Conservation (phyloP, 768 basidiomycete genomes). For the Leccinum rimulosum region DNA sequence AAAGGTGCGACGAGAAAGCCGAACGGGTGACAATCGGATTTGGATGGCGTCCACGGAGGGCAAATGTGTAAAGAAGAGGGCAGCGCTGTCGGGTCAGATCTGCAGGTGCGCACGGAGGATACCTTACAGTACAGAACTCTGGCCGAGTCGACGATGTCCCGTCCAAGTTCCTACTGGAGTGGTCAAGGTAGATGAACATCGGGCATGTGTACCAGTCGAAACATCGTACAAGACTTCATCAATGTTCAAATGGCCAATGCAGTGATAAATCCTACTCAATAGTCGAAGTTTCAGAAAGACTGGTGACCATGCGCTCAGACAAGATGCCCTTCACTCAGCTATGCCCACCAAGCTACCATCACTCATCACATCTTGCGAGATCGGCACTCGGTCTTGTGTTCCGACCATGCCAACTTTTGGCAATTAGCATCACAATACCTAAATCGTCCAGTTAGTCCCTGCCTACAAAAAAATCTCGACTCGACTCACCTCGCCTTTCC, state of each 20-base stretch:
- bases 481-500: constrained; percentile 36
- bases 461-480: neutral
- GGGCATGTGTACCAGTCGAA: neutral
- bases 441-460: neutral
- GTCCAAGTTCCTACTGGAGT: neutral
- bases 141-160: too few species aligned
- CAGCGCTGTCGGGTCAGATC: neutral
- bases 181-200: neutral
- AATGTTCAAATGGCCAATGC: neutral
- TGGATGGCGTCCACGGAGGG: too few species aligned
- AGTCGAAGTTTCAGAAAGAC: too few species aligned
- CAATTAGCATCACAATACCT: constrained; percentile 18
- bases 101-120: neutral
- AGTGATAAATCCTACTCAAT: neutral
- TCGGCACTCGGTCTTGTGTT: constrained; percentile 13
- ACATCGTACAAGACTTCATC: neutral
- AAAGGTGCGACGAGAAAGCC: too few species aligned
- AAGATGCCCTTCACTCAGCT: neutral
- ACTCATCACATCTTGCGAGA: neutral
- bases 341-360: neutral
- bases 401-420: constrained; percentile 15
- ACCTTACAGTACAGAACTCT: neutral
- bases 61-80: neutral
- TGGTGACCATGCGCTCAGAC: neutral
- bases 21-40: too few species aligned